These are phyloP conservation scores for Diversispora epigaea DNA, from an alignment of 192 early-diverging fungal genomes.

Conservation along the genomic window DNA sequence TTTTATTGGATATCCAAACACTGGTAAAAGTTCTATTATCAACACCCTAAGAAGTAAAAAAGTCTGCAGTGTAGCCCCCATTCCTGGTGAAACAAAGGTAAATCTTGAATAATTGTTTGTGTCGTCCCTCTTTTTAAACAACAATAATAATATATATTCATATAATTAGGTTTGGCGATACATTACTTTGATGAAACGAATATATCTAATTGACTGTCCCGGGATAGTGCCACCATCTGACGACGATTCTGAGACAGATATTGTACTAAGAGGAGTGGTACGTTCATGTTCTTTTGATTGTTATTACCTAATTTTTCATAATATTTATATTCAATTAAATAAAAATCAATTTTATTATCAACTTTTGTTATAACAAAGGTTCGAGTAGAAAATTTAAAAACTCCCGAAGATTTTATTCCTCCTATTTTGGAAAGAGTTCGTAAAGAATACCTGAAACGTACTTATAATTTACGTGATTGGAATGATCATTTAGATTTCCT, in stretches of 20 bases:
- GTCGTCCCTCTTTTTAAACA: not conserved
- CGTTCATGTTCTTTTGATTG: not conserved
- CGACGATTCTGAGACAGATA: slow-evolving; percentile 90
- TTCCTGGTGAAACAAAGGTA: slow-evolving; percentile 92
- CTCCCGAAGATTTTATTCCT: slow-evolving; percentile 89
- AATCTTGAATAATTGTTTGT: not conserved
- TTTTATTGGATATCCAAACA: slow-evolving; percentile 97
- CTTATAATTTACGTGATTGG: slow-evolving; percentile 90
- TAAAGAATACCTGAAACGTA: slow-evolving; percentile 87
- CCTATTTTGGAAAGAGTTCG: slow-evolving; percentile 80
- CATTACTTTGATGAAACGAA: slow-evolving; percentile 96
- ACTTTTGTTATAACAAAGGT: slow-evolving; percentile 18
- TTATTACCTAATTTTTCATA: not conserved
- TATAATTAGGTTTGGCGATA: slow-evolving; percentile 86
- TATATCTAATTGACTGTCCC: slow-evolving; percentile 98
- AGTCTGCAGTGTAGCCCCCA: slow-evolving; percentile 97
- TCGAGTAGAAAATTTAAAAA: slow-evolving; percentile 85
- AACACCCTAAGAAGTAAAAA: slow-evolving; percentile 95
- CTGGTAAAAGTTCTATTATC: slow-evolving; percentile 97
- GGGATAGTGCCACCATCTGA: slow-evolving; percentile 90
- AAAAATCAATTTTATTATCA: not conserved
- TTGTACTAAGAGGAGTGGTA: slow-evolving; percentile 95
- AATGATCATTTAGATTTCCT: slow-evolving; percentile 87
- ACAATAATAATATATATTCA: not conserved
- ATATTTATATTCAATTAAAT: not conserved